Base-by-base conservation (phyloP, 495 filamentous ascomycete species). In the Evansstolkia leycettana region DNA sequence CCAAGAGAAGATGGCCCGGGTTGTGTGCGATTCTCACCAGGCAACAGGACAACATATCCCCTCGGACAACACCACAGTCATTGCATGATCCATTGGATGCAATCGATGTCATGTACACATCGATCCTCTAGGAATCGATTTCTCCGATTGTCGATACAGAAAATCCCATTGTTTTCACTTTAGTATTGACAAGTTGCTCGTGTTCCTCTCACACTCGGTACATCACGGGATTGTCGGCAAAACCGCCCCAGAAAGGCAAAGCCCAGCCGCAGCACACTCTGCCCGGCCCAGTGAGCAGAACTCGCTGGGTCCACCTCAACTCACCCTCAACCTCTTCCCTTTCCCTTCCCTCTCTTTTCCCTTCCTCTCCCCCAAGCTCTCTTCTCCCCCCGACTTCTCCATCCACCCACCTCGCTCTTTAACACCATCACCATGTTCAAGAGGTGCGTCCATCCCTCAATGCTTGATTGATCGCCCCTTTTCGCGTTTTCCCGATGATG, bases 371-470 rank as follows among this genome's bases (percentile, higher is more conserved):
- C n/a, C n/a, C n/a, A n/a, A n/a, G n/a, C 47, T 46, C 44, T 53
- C 42, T 39, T 45, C 37, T 47, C 46, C 45, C 43, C 40, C 46
- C 52, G 48, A 48, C 52, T 52, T 53, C 33, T 48, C 46, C 45
- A 44, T 45, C 23, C 24, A 43, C 48, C 45, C 51, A 52, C 58
- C 52, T 68, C 64, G 54, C 64, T 66, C 61, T 62, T 62, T 55
- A 58, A 62, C 60, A 65, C 62, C 48, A 44, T 67, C 75, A 84
- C 63, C 69, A 88, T 88, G 82, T 83, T 84, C 72, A 84, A 84
- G 81, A 86, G 82, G 82, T 88, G 65, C 64, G 78, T 67, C 31
- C 24, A 33, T 18, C 39, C 27, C 40, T 37, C 28, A 36, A 9
- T 33, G 34, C 29, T 31, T 34, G 17, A 31, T 55, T 64, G 67